These are phyloP conservation scores for Pythium dissimile DNA, from an alignment of 352 stramenopile genomes.

Conservation along the genomic window DNA sequence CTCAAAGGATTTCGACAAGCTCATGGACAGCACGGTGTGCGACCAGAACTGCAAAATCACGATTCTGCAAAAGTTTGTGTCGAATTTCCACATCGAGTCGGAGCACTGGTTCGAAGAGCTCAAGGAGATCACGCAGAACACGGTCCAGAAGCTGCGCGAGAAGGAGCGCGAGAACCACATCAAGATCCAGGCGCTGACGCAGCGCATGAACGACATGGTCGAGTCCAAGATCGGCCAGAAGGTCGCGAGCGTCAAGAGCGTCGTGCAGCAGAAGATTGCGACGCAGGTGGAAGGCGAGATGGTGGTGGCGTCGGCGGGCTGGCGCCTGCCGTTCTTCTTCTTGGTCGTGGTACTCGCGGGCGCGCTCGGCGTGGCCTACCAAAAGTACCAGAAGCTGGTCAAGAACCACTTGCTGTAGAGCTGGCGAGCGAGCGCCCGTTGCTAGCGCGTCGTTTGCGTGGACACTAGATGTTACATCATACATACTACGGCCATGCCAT, in stretches of 20 bases:
- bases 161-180: conserved; percentile 69
- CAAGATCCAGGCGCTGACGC: conserved; percentile 67
- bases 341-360: conserved; percentile 60
- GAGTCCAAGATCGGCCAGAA: conserved; percentile 74
- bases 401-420: conserved; percentile 87
- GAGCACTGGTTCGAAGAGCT: conserved; percentile 85
- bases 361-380: conserved; percentile 62
- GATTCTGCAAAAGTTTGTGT: conserved; percentile 77
- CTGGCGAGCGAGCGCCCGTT: conserved; percentile 2
- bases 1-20: conserved; percentile 73
- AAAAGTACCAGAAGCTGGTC: conserved; percentile 85
- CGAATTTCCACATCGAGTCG: conserved; percentile 79
- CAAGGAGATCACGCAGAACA: conserved; percentile 74
- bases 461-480: conserved; percentile 1
- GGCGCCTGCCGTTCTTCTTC: conserved; percentile 80
- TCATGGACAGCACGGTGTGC: conserved; percentile 55
- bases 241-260: conserved; percentile 44
- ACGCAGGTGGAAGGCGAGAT: conserved; percentile 67
- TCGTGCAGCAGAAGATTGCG: conserved; percentile 70
- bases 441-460: not conserved
- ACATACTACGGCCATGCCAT: no score
- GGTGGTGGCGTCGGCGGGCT: conserved; percentile 55
- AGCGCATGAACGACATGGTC: conserved; percentile 69
- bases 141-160: conserved; percentile 63
- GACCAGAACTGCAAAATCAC: conserved; percentile 80